Base-by-base conservation (phyloP, 352 stramenopile species). In the Globisporangium nodosum region DNA sequence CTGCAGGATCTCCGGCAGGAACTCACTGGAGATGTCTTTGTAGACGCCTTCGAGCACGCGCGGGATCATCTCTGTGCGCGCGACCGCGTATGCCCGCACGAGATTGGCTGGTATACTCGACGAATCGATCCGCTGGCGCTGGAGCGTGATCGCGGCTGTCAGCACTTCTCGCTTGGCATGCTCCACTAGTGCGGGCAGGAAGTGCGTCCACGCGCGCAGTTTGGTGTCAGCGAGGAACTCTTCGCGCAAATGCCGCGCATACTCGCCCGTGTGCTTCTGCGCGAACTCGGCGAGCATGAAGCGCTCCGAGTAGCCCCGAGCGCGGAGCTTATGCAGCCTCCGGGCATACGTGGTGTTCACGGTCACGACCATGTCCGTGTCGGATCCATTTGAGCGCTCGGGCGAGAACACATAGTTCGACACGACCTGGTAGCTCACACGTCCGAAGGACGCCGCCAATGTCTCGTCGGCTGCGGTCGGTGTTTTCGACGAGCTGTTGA, bases 151-250 rank as follows among this genome's bases (percentile, higher is more conserved):
- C 56, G 78, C 78, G 0, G 70, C 58, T 0, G 49, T 60, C 1
- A 92, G 48, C 15, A 67, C 73, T 39, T 90, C 72, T 0, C 53
- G 49, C 16, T 64, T 66, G 2, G 81, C 65, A 7, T 60, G 51
- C 3, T 62, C 39, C 8, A 76, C 65, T 39, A 86, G 65, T 0
- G 65, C 53, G 0, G 74, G 70, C 3, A 90, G 46, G 18, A 85
- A 79, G 3, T 73, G 68, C 39, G 69, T 63, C 24, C 85, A 68
- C 9, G 67, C 76, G 21, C 78, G 70, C 43, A 80, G 53, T 65
- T 90, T 92, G 3, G 76, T 78, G 0, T 77, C 52, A 6, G 80
- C 82, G n/a, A 90, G 47, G 43, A 90, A 84, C 43, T 78, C 62
- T 9, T 62, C 57, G 3, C 66, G 62, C 4, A 90, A 55, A 37